Evolutionary conservation across 352 stramenopile species (phyloP).

Genomic region (Phytophthora melonis): DNA sequence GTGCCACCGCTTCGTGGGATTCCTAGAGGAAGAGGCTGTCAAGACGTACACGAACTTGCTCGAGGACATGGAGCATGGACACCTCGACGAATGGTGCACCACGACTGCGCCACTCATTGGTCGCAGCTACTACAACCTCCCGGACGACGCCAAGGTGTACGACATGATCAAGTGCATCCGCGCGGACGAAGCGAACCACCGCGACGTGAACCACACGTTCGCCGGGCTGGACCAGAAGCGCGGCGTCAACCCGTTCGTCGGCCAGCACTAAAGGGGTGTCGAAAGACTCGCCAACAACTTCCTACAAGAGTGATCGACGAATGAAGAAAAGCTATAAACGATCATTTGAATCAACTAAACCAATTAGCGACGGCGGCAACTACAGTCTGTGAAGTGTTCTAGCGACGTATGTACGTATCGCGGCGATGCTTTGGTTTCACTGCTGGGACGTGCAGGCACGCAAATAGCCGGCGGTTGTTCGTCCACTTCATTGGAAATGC

Average conservation of each 20-base stretch:
- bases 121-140: constrained; percentile 88
- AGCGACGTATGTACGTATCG: too few species aligned
- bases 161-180: constrained; percentile 89
- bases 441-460: too few species aligned
- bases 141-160: constrained; percentile 75
- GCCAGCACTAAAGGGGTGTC: constrained; percentile 12
- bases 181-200: constrained; percentile 86
- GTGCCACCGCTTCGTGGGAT: constrained; percentile 92
- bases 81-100: constrained; percentile 79
- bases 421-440: too few species aligned
- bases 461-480: neutral
- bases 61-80: constrained; percentile 84
- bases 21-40: constrained; percentile 92
- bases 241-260: constrained; percentile 44
- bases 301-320: neutral
- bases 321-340: neutral
- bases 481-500: neutral
- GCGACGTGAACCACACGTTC: constrained; percentile 87
- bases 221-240: constrained; percentile 48
- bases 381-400: too few species aligned
- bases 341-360: neutral
- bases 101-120: constrained; percentile 71
- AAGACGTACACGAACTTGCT: constrained; percentile 93
- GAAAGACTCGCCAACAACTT: neutral
- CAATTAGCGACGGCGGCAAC: neutral